Percentiles rank a stretch among this genome's conserved stretches.
Conservation (phyloP, 495 filamentous ascomycete genomes). For the Parachaetomium inaequale region DNA sequence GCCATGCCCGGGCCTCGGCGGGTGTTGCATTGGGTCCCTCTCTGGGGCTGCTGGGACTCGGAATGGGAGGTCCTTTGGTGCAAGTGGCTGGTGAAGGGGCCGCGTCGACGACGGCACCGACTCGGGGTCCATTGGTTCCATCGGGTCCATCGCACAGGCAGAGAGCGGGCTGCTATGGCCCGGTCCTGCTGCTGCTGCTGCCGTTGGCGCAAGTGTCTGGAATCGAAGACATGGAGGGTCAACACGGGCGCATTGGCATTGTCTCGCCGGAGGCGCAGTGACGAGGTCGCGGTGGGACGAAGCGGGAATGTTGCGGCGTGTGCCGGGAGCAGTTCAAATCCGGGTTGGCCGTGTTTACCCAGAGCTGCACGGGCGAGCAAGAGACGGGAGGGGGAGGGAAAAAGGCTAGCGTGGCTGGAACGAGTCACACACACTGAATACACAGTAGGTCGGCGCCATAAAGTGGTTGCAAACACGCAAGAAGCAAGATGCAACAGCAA, state of each 20-base stretch:
- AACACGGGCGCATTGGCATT: slow-evolving; percentile 10
- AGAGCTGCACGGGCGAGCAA: slow-evolving; percentile 1
- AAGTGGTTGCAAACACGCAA: neutral
- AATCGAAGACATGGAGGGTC: slow-evolving; percentile 30
- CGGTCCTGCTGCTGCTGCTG: slow-evolving; percentile 25
- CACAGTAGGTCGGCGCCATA: slow-evolving; percentile 8
- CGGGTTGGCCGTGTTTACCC: slow-evolving; percentile 5
- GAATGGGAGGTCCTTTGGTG: slow-evolving; percentile 19
- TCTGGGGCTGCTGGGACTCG: slow-evolving; percentile 11
- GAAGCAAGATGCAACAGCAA: slow-evolving; percentile 2
- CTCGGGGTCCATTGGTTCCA: slow-evolving; percentile 23
- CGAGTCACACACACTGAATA: neutral
- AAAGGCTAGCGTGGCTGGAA: neutral
- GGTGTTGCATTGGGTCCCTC: slow-evolving; percentile 14
- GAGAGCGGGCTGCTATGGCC: slow-evolving; percentile 23
- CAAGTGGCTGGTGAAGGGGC: slow-evolving; percentile 24
- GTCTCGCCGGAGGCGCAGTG: slow-evolving; percentile 6
- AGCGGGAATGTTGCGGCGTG: neutral
- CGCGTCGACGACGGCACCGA: slow-evolving; percentile 23
- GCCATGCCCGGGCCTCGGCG: slow-evolving; percentile 23
- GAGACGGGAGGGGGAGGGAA: neutral
- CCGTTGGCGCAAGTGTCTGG: slow-evolving; percentile 21
- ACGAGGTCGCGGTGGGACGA: neutral
- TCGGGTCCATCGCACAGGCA: neutral
- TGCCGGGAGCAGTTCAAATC: neutral